Evolutionary conservation across 2,329 filamentous ascomycete species (phyloP), one percentile per base, ranked within the genome.

Genomic region (Colletotrichum sp.): DNA sequence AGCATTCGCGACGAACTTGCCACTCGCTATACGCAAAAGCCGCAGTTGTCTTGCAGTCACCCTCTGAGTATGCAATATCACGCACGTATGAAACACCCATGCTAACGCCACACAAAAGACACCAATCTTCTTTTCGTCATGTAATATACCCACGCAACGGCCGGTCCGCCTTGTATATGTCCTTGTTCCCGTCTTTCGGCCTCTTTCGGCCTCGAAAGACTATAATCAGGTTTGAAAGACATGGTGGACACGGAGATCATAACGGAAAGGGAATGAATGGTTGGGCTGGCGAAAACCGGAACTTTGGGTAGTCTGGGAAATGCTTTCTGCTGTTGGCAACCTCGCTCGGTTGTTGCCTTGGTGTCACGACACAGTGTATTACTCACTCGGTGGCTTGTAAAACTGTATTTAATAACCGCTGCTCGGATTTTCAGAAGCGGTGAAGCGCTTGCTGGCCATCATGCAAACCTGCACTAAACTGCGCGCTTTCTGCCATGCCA

Each of bases 21-120:
- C 75, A 92, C 91, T 65, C 96, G 96, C 81, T 99, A 99, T 83
- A 90, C 90, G 13, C 97, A 99, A 87, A 98, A 98, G 87, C 97
- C 97, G 72, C 97, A 99, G 87, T 87, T 99, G 78, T 98, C 96
- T 81, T 97, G 95, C 87, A 98, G 96, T 84, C 97, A 99, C 84
- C 97, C 97, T 70, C 87, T 99, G 83, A 95, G 96, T 98, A 92
- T 87, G 92, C 85, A 65, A 47, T 43, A 13, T 36, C 13, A 8
- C 8, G 6, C 16, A 29, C 43, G 21, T 24, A 59, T 66, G 29
- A 47, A 47, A 64, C 34, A 24, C 21, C 55, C 33, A 38, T 18
- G 34, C 72, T 74, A 51, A 74, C 47, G 16, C 58, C 27, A 27
- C 73, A 92, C 36, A 16, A 33, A 16, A 68, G 91, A 92, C 81